phyloP scores from a whole-genome alignment of 2,329 filamentous ascomycete genomes.

The Chaetothyriales sp. region DNA sequence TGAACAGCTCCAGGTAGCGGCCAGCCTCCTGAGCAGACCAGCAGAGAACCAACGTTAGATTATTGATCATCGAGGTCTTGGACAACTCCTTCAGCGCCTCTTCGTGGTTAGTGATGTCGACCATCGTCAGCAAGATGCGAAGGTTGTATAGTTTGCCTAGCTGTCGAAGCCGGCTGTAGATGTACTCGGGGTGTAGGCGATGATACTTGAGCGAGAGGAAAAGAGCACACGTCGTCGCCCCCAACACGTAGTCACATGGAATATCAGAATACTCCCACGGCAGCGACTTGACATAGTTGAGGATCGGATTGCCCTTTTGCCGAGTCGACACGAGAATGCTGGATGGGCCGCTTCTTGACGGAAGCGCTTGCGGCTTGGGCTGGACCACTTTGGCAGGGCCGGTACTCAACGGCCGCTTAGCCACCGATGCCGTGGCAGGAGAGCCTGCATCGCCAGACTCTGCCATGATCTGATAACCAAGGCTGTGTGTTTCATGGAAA shows the following conservation, averaged over 20 bases:
- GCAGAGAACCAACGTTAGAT: constrained; percentile 78
- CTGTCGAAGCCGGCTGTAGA: constrained; percentile 79
- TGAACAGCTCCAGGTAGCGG: constrained; percentile 87
- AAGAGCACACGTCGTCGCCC: constrained; percentile 72
- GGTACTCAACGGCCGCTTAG: constrained; percentile 31
- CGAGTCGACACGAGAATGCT: constrained; percentile 79
- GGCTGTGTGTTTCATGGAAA: background rate
- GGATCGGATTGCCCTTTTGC: constrained; percentile 87
- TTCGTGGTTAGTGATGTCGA: constrained; percentile 90
- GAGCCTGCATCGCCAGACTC: constrained; percentile 35
- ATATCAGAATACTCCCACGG: constrained; percentile 97
- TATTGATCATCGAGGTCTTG: constrained; percentile 84
- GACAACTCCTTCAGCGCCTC: constrained; percentile 76
- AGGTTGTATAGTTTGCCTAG: constrained; percentile 76
- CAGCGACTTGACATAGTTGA: constrained; percentile 65
- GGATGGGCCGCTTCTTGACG: constrained; percentile 50
- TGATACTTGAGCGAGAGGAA: constrained; percentile 96
- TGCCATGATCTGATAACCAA: constrained; percentile 22
- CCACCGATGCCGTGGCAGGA: constrained; percentile 20
- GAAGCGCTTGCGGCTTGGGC: constrained; percentile 73
- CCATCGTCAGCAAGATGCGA: constrained; percentile 74
- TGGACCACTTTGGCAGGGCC: constrained; percentile 51
- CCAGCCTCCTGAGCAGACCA: constrained; percentile 92
- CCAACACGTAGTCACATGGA: constrained; percentile 83
- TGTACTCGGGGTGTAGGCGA: constrained; percentile 90